Conservation (phyloP, 1,284 basidiomycete genomes). For the Papiliotrema fonsecae region DNA sequence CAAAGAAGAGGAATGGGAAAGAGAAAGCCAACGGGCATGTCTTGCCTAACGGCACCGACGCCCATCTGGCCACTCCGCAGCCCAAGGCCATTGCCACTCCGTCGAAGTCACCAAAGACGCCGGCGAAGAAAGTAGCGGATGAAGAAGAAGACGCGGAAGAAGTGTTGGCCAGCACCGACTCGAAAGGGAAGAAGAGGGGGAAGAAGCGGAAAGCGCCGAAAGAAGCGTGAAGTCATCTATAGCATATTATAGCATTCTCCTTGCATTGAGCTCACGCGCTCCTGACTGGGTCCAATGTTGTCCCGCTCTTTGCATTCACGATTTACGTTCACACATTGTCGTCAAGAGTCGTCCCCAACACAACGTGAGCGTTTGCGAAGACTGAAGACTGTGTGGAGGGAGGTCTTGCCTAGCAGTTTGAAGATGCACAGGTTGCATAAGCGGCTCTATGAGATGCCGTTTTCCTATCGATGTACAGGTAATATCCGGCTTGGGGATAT, state of each 20-base stretch:
- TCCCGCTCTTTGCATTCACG: too few species aligned
- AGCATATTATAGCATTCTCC: background rate
- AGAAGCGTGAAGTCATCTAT: background rate
- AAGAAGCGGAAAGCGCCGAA: conserved; percentile 8
- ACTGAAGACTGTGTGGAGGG: too few species aligned
- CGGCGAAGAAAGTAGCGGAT: background rate
- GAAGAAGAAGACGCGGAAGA: background rate
- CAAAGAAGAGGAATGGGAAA: background rate
- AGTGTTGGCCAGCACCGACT: background rate
- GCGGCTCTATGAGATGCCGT: too few species aligned
- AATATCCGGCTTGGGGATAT: too few species aligned
- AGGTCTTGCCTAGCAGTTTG: too few species aligned
- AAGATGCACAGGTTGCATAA: too few species aligned
- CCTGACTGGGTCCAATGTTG: background rate
- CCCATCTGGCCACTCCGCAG: background rate
- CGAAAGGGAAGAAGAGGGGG: background rate
- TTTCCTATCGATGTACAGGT: too few species aligned
- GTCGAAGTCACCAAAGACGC: background rate
- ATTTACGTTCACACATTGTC: too few species aligned
- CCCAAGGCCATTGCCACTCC: background rate
- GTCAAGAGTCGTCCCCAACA: too few species aligned
- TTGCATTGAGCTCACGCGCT: background rate
- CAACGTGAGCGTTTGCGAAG: too few species aligned
- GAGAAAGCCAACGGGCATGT: background rate
- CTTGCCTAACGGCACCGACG: background rate